Conservation (phyloP, 2,329 filamentous ascomycete species). For the Orbilia quercus region DNA sequence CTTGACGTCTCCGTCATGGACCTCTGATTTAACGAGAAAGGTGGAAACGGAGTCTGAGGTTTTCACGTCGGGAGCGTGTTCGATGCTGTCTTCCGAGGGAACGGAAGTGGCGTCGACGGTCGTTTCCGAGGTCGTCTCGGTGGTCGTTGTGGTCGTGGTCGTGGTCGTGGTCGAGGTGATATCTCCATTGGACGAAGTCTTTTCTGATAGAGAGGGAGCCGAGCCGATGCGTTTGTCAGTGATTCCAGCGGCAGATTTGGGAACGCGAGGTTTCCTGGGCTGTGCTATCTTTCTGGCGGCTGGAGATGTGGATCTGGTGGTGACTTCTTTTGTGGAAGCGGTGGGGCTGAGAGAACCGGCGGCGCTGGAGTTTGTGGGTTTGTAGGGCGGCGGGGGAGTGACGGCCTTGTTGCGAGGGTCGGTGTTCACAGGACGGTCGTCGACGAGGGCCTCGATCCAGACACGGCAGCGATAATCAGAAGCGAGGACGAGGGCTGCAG, state of each 20-base stretch:
- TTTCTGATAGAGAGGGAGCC: conserved; percentile 70
- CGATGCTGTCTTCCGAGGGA: conserved; percentile 59
- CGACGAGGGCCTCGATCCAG: conserved; percentile 93
- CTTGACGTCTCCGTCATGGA: conserved; percentile 67
- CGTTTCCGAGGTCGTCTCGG: conserved; percentile 57
- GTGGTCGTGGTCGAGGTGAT: background rate
- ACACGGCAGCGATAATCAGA: conserved; percentile 79
- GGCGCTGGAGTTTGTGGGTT: conserved; percentile 56
- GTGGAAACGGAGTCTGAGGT: conserved; percentile 20
- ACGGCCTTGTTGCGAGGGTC: conserved; percentile 77
- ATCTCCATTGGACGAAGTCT: conserved; percentile 61
- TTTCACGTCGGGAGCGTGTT: conserved; percentile 52
- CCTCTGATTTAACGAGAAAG: conserved; percentile 64
- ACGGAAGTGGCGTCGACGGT: background rate
- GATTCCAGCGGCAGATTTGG: background rate
- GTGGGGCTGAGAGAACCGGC: conserved; percentile 60
- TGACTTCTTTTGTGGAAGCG: conserved; percentile 64
- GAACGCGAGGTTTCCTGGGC: conserved; percentile 61
- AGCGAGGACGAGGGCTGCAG: conserved; percentile 79
- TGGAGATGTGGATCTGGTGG: conserved; percentile 71
- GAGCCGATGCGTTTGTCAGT: conserved; percentile 61
- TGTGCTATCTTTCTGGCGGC: conserved; percentile 66
- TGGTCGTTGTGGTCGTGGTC: conserved; percentile 60
- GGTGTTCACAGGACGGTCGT: conserved; percentile 77
- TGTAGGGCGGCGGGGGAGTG: conserved; percentile 76